Percentiles rank a stretch among this genome's conserved stretches.
phyloP scores from a whole-genome alignment of 2,329 filamentous ascomycete species.

The Drechslerella stenobrocha region DNA sequence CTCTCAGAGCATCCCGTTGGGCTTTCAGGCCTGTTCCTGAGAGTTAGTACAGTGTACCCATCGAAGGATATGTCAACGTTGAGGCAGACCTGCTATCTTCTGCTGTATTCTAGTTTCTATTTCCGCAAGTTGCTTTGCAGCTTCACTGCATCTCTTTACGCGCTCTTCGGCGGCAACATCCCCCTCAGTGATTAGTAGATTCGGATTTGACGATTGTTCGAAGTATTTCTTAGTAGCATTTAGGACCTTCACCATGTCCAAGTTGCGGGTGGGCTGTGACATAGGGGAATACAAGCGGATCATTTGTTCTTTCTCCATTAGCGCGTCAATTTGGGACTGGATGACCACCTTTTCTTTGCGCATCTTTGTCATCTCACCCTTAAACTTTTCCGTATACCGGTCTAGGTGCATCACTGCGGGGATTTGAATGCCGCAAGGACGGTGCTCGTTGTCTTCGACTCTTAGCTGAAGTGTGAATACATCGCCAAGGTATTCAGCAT shows the following conservation, averaged over 20 bases:
- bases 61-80: background rate
- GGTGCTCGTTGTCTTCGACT: conserved; percentile 38
- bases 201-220: conserved; percentile 37
- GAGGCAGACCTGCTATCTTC: conserved; percentile 49
- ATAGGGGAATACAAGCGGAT: conserved; percentile 49
- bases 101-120: conserved; percentile 50
- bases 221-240: conserved; percentile 28
- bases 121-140: conserved; percentile 44
- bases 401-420: conserved; percentile 51
- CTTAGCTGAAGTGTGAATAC: conserved; percentile 50
- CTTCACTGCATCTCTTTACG: conserved; percentile 41
- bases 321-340: conserved; percentile 47
- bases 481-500: conserved; percentile 51
- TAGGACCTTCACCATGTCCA: conserved; percentile 44
- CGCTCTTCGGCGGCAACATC: conserved; percentile 30
- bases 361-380: conserved; percentile 46
- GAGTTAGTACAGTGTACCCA: conserved; percentile 8
- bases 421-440: conserved; percentile 49
- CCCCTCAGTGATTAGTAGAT: conserved; percentile 18
- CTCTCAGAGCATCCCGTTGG: conserved; percentile 49
- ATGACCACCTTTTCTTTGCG: conserved; percentile 49
- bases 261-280: conserved; percentile 14
- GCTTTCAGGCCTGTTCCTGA: conserved; percentile 44
- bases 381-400: conserved; percentile 51
- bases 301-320: conserved; percentile 50